Evolutionary conservation across 139 green algal species (phyloP), one percentile per base, ranked within the genome.

Genomic region (Chlorella sp.): DNA sequence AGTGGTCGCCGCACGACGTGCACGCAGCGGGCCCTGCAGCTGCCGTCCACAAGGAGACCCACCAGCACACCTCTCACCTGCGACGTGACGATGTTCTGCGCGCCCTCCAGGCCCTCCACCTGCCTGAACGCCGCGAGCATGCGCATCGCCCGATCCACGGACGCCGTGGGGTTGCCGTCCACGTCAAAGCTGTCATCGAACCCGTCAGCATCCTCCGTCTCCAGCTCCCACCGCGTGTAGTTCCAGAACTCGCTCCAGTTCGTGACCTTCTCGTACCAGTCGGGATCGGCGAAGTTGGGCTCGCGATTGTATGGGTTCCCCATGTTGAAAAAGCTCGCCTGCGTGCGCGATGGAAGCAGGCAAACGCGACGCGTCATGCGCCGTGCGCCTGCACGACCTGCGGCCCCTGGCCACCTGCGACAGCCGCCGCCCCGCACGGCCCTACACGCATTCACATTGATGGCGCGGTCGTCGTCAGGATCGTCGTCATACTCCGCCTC

Each of bases 211-310:
- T 20, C 66, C n/a, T 61, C 35, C 2, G n/a, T 68, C 23, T 74
- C 65, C 24, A 70, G 29, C 2, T 78, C 73, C 71, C 71, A 76
- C 2, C 49, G 42, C 5, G 63, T 62, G n/a, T 75, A 68, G 49
- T 69, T 82, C 78, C 78, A 83, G 49, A 83, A 83, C 35, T 83
- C 78, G 0, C 42, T 22, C 78, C 78, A 83, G 36, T 81, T 71
- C 3, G 72, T 75, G 10, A 84, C 74, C 35, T 81, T 78, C 27
- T 70, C 49, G 31, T 74, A 64, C 79, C 79, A 84, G 3, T 80
- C 67, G 2, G 74, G 71, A 66, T 84, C 74, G 27, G 78, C 67
- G 49, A 65, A 79, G 61, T 84, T 34, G 2, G 79, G 79, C 30
- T 68, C 60, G 1, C 35, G 26, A 27, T 70, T 64, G 55, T 31